A percentile compares a stretch with the other conserved stretches of the same genome.
These are phyloP conservation scores for Lojkania enalia DNA, from an alignment of 2,329 filamentous ascomycete genomes.

Conservation along the genomic window DNA sequence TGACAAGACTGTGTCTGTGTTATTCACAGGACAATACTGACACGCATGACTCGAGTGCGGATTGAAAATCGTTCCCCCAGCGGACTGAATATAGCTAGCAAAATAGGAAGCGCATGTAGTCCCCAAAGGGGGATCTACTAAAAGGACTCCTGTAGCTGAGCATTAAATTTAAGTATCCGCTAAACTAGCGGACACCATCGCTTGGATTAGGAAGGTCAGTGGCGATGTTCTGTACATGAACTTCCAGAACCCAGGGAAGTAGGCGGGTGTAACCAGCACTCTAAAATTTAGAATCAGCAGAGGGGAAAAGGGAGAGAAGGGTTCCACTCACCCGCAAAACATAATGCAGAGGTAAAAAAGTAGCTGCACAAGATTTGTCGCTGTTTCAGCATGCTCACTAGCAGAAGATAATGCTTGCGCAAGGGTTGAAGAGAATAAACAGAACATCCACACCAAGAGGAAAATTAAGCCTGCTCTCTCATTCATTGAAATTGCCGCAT, in stretches of 20 bases:
- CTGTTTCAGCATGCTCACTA: no score
- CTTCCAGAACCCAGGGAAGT: constrained; percentile 72
- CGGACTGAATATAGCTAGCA: constrained; percentile 42
- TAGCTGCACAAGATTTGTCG: constrained; percentile 73
- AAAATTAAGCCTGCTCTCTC: neutral
- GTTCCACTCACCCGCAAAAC: no score
- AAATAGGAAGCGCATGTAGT: constrained; percentile 52
- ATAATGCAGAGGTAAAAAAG: no score
- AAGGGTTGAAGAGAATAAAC: constrained; percentile 66
- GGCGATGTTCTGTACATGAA: constrained; percentile 80
- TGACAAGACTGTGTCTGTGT: neutral
- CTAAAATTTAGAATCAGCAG: no score
- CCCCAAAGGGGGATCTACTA: constrained; percentile 43
- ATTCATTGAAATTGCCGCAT: constrained; percentile 28
- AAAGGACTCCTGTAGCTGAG: constrained; percentile 45
- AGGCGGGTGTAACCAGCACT: constrained; percentile 64
- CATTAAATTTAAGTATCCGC: constrained; percentile 54
- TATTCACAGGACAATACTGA: neutral
- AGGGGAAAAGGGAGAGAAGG: no score
- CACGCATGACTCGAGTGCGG: constrained; percentile 43
- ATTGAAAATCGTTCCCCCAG: constrained; percentile 49
- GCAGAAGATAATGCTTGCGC: constrained; percentile 46
- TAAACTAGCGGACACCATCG: constrained; percentile 50
- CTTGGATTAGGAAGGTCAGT: constrained; percentile 60
- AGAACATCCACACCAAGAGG: constrained; percentile 36